Evolutionary conservation across 176 grass and related monocot species (phyloP).

Genomic region (Eremochloa ophiuroides): DNA sequence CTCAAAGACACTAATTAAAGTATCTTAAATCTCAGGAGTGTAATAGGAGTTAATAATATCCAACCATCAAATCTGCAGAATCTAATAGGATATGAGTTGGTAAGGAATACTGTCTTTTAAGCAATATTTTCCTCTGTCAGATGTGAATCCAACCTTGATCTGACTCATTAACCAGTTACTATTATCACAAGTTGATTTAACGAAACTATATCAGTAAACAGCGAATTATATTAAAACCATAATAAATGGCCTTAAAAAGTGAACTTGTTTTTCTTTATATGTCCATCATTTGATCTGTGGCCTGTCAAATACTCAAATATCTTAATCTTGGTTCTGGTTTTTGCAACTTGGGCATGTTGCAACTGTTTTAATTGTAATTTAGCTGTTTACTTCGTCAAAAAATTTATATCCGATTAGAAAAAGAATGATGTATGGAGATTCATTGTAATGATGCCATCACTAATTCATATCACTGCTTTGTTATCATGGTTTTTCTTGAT

Average conservation of each 20-base stretch:
- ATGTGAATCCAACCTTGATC: neutral
- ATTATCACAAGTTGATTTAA: neutral
- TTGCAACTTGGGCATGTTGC: neutral
- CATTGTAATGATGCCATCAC: neutral
- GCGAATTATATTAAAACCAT: neutral
- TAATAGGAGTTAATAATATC: neutral
- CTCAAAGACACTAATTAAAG: neutral
- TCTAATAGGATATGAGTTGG: neutral
- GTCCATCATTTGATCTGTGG: neutral
- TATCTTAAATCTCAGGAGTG: neutral
- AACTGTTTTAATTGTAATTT: neutral
- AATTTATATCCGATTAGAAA: slow-evolving; percentile 5
- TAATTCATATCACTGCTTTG: neutral
- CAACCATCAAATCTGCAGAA: neutral
- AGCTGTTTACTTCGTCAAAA: neutral
- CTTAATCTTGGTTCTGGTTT: neutral
- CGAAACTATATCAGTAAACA: neutral
- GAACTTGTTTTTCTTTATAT: neutral
- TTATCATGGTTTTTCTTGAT: neutral
- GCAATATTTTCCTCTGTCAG: neutral
- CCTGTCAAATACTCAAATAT: neutral
- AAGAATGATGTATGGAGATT: slow-evolving; percentile 4
- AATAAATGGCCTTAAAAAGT: neutral
- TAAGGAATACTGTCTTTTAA: neutral
- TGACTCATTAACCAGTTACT: neutral